Conservation (phyloP, 495 filamentous ascomycete genomes). For the Cercophora newfieldiana region DNA sequence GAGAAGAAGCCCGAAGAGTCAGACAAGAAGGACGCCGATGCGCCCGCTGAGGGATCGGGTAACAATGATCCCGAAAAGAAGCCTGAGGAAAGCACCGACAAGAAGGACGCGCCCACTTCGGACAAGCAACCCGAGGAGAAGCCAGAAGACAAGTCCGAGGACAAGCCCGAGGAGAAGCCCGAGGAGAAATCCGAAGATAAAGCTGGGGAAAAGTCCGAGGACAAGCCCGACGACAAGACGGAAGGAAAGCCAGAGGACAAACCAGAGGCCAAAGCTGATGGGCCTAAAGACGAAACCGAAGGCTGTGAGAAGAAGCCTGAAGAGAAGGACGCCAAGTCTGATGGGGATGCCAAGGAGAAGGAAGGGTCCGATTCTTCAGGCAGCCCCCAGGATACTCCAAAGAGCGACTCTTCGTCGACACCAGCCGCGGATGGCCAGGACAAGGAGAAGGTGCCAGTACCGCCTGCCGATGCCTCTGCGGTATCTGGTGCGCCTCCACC, state of each 20-base stretch:
- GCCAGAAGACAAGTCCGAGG: not conserved
- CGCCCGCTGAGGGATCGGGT: constrained; percentile 1
- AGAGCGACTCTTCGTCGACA: constrained; percentile 29
- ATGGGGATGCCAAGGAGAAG: not conserved
- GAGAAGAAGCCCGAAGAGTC: not conserved
- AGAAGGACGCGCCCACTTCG: too few species aligned
- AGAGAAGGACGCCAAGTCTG: constrained; percentile 6
- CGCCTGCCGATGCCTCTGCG: constrained; percentile 27
- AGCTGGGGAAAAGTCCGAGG: constrained; percentile 19
- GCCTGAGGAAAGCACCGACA: not conserved
- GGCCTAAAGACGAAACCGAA: constrained; percentile 8
- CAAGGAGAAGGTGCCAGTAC: constrained; percentile 35
- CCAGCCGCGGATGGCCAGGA: constrained; percentile 21
- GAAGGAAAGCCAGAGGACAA: constrained; percentile 1
- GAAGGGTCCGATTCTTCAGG: constrained; percentile 24
- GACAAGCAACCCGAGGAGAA: too few species aligned
- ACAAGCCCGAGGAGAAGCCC: constrained; percentile 12
- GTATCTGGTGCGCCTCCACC: constrained; percentile 31
- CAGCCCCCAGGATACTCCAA: constrained; percentile 33
- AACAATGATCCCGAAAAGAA: constrained; percentile 16
- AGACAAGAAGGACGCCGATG: constrained; percentile 1
- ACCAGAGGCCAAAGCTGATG: not conserved
- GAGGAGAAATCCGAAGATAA: constrained; percentile 14
- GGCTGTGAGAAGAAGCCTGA: constrained; percentile 1
- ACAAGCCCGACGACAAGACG: constrained; percentile 6